Percentiles rank a stretch among this genome's conserved stretches.
phyloP scores from a whole-genome alignment of 306 rosid species.

The Dryas alaskensis region DNA sequence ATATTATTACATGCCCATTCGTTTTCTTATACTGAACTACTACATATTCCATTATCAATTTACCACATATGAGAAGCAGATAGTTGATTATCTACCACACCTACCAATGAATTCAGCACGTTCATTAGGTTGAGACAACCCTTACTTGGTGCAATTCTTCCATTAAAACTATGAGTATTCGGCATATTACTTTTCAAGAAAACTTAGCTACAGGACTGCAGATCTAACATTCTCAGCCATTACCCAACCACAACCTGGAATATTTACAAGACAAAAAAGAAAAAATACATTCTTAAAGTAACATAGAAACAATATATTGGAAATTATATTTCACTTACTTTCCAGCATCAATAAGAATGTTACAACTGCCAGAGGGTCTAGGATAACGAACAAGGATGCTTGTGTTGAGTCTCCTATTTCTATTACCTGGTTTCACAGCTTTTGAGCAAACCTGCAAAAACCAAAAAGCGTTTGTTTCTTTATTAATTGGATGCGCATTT shows the following conservation, averaged over 20 bases:
- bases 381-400: constrained; percentile 72
- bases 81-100: neutral
- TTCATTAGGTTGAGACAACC: neutral
- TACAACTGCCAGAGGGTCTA: constrained; percentile 47
- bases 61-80: constrained; percentile 10
- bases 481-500: neutral
- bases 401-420: constrained; percentile 85
- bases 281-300: constrained; percentile 10
- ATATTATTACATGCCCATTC: neutral
- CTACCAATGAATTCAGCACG: neutral
- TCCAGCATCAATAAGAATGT: constrained; percentile 87
- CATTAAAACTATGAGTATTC: neutral
- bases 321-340: constrained; percentile 52
- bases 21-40: neutral
- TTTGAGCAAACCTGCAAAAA: constrained; percentile 64
- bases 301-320: neutral
- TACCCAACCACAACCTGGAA: neutral
- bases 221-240: constrained; percentile 1
- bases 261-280: neutral
- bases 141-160: neutral
- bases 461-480: constrained; percentile 19
- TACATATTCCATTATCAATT: neutral
- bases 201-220: neutral
- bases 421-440: constrained; percentile 70
- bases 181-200: neutral